Conservation (phyloP, 2,329 filamentous ascomycete genomes). For the Lachnellula subtilissima region DNA sequence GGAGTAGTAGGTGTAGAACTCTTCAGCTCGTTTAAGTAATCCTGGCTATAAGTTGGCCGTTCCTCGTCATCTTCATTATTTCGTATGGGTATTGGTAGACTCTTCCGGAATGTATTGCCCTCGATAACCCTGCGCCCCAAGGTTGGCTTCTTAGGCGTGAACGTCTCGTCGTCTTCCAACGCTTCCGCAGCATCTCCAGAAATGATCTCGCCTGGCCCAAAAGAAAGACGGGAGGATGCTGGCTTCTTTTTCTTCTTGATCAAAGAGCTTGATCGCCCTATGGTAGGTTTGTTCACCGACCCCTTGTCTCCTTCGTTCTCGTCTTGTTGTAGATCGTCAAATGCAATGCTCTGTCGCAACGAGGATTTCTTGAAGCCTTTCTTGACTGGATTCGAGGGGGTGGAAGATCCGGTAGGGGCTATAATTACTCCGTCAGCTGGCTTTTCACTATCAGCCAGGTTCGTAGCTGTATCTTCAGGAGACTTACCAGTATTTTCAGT, state of each 20-base stretch:
- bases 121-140: slow-evolving; percentile 62
- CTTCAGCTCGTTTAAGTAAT: slow-evolving; percentile 80
- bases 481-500: slow-evolving; percentile 25
- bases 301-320: slow-evolving; percentile 20
- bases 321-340: slow-evolving; percentile 31
- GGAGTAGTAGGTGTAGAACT: slow-evolving; percentile 82
- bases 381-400: slow-evolving; percentile 38
- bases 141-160: slow-evolving; percentile 58
- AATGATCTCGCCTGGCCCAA: slow-evolving; percentile 57
- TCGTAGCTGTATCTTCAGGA: slow-evolving; percentile 13
- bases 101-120: slow-evolving; percentile 59
- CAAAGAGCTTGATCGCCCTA: slow-evolving; percentile 43
- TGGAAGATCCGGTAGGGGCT: slow-evolving; percentile 12
- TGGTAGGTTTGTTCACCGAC: slow-evolving; percentile 36
- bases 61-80: slow-evolving; percentile 56
- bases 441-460: slow-evolving; percentile 26
- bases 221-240: slow-evolving; percentile 64
- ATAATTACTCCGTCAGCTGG: slow-evolving; percentile 22
- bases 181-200: slow-evolving; percentile 50
- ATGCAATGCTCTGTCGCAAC: slow-evolving; percentile 51
- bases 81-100: slow-evolving; percentile 30
- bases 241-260: slow-evolving; percentile 62
- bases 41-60: slow-evolving; percentile 76
- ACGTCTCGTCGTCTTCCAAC: slow-evolving; percentile 45
- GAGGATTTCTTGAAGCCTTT: slow-evolving; percentile 55